These are phyloP conservation scores for Globisporangium nodosum DNA, from an alignment of 352 stramenopile species.

Conservation along the genomic window DNA sequence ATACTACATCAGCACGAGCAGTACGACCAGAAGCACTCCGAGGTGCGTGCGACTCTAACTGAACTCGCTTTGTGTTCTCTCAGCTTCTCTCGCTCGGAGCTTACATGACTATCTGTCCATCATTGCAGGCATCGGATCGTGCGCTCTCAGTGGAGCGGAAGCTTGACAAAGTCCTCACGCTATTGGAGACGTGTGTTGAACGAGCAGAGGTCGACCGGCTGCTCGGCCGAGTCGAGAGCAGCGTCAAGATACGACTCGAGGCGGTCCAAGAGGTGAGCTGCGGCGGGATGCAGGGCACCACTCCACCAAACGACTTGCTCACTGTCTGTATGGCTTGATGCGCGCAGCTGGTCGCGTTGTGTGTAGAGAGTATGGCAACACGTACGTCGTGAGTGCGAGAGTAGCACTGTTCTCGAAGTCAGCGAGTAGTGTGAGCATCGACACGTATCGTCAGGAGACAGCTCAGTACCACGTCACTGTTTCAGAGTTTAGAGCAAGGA, in stretches of 20 bases:
- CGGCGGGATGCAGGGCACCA: too few species aligned
- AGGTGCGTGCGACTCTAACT: conserved; percentile 25
- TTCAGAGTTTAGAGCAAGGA: too few species aligned
- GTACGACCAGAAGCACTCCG: conserved; percentile 12
- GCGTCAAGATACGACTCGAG: conserved; percentile 44
- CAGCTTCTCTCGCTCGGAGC: too few species aligned
- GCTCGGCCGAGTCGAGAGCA: conserved; percentile 33
- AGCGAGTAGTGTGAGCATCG: too few species aligned
- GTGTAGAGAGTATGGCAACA: conserved; percentile 21
- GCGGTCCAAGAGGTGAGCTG: conserved; percentile 40
- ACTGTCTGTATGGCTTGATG: not conserved
- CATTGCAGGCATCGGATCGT: conserved; percentile 18
- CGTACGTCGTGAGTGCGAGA: too few species aligned
- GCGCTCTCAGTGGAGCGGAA: conserved; percentile 32
- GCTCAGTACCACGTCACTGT: too few species aligned
- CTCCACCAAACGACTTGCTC: too few species aligned
- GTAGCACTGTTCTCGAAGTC: too few species aligned
- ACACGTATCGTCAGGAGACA: too few species aligned
- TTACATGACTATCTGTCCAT: too few species aligned
- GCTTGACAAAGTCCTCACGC: conserved; percentile 27
- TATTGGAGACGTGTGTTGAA: conserved; percentile 29
- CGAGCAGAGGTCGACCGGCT: conserved; percentile 30
- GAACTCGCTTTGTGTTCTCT: too few species aligned
- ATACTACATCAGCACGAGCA: conserved; percentile 29
- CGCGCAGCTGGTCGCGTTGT: conserved; percentile 30